A percentile compares a stretch with the other conserved stretches of the same genome.
Evolutionary conservation across 305 asterid species (phyloP).

Genomic region (Striga hermonthica): DNA sequence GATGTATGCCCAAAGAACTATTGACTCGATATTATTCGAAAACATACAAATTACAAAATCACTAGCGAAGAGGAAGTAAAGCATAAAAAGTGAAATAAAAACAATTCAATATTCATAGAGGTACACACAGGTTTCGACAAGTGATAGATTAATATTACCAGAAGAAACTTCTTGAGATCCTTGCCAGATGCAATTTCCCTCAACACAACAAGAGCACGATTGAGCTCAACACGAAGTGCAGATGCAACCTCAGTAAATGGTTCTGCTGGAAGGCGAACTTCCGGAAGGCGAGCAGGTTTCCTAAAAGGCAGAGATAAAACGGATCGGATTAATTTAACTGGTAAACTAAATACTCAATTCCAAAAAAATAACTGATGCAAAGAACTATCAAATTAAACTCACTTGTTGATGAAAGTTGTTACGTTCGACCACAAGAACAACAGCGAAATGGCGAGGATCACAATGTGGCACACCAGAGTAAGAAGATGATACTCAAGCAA

Average conservation of each 20-base stretch:
- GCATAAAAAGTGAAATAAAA: background rate
- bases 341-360: background rate
- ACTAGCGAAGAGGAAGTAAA: background rate
- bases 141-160: conserved; percentile 40
- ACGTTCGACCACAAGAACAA: conserved; percentile 86
- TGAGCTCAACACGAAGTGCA: conserved; percentile 56
- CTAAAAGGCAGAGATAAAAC: conserved; percentile 35
- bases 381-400: conserved; percentile 26
- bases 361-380: background rate
- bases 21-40: no score
- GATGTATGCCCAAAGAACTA: no score
- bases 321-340: conserved; percentile 12
- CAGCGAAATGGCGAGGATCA: conserved; percentile 52
- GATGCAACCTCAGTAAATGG: conserved; percentile 62
- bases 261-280: conserved; percentile 61
- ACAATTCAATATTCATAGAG: background rate
- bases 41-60: background rate
- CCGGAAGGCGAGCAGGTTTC: conserved; percentile 72
- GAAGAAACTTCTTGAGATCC: conserved; percentile 78
- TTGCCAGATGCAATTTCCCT: conserved; percentile 75
- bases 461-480: conserved; percentile 65
- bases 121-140: background rate
- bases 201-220: conserved; percentile 48
- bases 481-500: conserved; percentile 78
- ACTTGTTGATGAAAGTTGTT: conserved; percentile 69